A percentile compares a stretch with the other conserved stretches of the same genome.
Conservation (phyloP, 2,329 filamentous ascomycete genomes). For the Coniochaeta prunicola region DNA sequence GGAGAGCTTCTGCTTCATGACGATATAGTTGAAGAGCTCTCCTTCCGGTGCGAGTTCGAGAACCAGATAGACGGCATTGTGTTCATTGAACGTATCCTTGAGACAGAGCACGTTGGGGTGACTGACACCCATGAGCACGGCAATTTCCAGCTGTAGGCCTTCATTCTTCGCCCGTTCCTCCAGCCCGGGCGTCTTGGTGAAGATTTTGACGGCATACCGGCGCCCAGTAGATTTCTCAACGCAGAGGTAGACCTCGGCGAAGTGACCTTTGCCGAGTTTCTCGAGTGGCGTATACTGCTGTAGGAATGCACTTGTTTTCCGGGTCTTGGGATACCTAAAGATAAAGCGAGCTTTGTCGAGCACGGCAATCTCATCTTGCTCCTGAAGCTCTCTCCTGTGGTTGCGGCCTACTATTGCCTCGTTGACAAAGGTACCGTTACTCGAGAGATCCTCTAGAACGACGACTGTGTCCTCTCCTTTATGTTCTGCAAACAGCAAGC, state of each 20-base stretch:
- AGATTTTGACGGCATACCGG: slow-evolving; percentile 88
- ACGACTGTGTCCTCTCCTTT: slow-evolving; percentile 46
- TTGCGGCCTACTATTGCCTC: slow-evolving; percentile 87
- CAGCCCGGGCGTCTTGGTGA: slow-evolving; percentile 75
- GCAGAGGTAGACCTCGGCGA: slow-evolving; percentile 87
- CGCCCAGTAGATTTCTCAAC: slow-evolving; percentile 77
- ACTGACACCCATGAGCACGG: slow-evolving; percentile 92
- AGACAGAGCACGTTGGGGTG: slow-evolving; percentile 89
- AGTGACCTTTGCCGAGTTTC: slow-evolving; percentile 89
- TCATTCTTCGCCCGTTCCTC: slow-evolving; percentile 81
- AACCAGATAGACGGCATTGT: slow-evolving; percentile 83
- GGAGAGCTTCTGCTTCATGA: slow-evolving; percentile 79
- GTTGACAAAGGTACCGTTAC: slow-evolving; percentile 95
- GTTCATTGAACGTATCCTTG: slow-evolving; percentile 91
- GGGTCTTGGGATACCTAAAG: slow-evolving; percentile 78
- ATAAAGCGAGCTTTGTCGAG: slow-evolving; percentile 80
- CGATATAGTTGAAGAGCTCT: slow-evolving; percentile 92
- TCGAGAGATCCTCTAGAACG: slow-evolving; percentile 86
- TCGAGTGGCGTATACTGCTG: slow-evolving; percentile 82
- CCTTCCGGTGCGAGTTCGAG: slow-evolving; percentile 87
- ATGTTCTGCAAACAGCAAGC: slow-evolving; percentile 32
- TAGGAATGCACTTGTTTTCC: slow-evolving; percentile 68
- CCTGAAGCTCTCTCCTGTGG: slow-evolving; percentile 78
- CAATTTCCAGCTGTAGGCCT: slow-evolving; percentile 89
- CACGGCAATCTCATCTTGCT: slow-evolving; percentile 86